Evolutionary conservation across 441 rosid genomes (phyloP).

Genomic region (Croton laevigatus): DNA sequence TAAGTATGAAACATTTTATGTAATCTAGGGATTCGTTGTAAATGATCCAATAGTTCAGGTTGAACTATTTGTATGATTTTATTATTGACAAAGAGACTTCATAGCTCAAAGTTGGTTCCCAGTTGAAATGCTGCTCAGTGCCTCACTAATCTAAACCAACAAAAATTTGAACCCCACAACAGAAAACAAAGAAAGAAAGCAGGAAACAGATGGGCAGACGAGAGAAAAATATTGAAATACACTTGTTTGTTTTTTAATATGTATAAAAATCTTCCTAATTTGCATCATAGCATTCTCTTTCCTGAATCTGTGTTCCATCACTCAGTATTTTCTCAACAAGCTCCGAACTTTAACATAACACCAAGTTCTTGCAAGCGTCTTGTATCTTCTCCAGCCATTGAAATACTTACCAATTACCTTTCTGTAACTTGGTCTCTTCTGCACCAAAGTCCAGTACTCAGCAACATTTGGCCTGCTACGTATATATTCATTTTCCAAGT

Average conservation of each 20-base stretch:
- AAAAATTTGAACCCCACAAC: background rate
- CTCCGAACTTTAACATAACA: constrained; percentile 52
- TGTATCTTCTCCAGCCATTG: constrained; percentile 76
- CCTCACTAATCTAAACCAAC: background rate
- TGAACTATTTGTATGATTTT: too few species aligned
- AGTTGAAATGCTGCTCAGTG: background rate
- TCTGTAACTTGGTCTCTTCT: constrained; percentile 64
- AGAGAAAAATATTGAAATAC: background rate
- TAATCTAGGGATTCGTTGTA: too few species aligned
- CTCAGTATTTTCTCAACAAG: constrained; percentile 41
- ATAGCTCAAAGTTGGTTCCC: background rate
- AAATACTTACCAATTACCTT: constrained; percentile 75
- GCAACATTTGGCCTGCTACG: constrained; percentile 61
- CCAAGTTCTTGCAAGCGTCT: constrained; percentile 69
- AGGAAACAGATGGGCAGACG: too few species aligned
- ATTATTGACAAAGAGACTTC: too few species aligned
- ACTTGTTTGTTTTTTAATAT: constrained; percentile 9
- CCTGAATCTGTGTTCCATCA: background rate
- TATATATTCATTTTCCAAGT: constrained; percentile 65
- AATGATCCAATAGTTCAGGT: too few species aligned
- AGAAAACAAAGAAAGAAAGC: background rate
- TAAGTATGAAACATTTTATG: too few species aligned
- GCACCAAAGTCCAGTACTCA: constrained; percentile 64
- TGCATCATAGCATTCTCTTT: background rate
- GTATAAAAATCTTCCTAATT: background rate